phyloP scores from a whole-genome alignment of 495 filamentous ascomycete species.

The Arthonia radiata region DNA sequence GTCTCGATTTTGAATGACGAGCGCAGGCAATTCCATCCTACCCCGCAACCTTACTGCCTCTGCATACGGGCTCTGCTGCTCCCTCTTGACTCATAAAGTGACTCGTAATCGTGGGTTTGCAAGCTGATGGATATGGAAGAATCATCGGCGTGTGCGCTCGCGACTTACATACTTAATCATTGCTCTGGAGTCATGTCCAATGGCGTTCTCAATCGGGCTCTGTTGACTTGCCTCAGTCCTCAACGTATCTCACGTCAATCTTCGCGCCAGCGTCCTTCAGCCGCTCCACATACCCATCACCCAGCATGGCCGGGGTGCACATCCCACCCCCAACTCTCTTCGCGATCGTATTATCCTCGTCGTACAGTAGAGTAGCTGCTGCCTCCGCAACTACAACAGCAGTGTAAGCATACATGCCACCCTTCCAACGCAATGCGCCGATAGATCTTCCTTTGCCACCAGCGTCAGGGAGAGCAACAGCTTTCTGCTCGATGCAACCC shows the following conservation, averaged over 20 bases:
- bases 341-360: conserved; percentile 29
- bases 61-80: no score
- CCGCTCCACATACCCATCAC: conserved; percentile 50
- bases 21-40: no score
- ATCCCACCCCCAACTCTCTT: conserved; percentile 40
- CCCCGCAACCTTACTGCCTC: no score
- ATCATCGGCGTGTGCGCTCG: no score
- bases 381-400: conserved; percentile 42
- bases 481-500: conserved; percentile 33
- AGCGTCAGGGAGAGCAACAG: conserved; percentile 29
- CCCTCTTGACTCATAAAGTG: no score
- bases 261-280: conserved; percentile 36
- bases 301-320: conserved; percentile 63
- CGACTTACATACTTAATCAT: no score
- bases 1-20: no score
- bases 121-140: no score
- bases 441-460: conserved; percentile 24
- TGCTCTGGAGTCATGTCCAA: no score
- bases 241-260: conserved; percentile 24
- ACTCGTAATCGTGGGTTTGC: no score
- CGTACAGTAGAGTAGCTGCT: conserved; percentile 41
- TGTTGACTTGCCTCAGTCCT: no score
- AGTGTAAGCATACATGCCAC: conserved; percentile 45
- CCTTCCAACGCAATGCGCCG: conserved; percentile 30
- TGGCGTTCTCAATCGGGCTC: no score